Conservation (phyloP, 768 basidiomycete genomes). For the Megacollybia marginata region DNA sequence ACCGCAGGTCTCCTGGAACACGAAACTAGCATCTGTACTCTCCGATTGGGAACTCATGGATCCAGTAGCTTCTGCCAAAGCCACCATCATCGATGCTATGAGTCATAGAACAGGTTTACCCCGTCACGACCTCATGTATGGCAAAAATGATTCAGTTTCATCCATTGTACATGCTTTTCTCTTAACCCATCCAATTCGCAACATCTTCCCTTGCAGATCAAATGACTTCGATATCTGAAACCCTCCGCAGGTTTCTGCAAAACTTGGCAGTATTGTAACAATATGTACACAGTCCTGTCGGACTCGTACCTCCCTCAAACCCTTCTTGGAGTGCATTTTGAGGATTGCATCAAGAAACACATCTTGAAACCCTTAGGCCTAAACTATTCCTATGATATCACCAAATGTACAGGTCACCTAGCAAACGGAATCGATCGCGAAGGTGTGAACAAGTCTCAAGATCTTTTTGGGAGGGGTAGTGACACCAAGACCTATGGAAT, state of each 20-base stretch:
- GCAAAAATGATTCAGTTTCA: too few relatives aligned
- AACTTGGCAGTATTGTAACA: too few relatives aligned
- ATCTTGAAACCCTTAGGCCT: conserved; percentile 22
- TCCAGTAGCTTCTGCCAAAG: too few relatives aligned
- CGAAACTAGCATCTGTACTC: conserved; percentile 17
- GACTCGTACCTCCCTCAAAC: too few relatives aligned
- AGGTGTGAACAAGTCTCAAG: too few relatives aligned
- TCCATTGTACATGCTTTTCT: too few relatives aligned
- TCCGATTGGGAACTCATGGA: conserved; percentile 12
- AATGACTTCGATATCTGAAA: conserved; percentile 11
- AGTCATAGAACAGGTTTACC: too few relatives aligned
- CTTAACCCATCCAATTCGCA: not conserved
- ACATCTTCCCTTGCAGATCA: too few relatives aligned
- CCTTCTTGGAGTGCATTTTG: too few relatives aligned
- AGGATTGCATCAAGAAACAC: conserved; percentile 21
- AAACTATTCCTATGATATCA: conserved; percentile 18
- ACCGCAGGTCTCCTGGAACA: conserved; percentile 14
- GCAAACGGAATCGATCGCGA: conserved; percentile 20
- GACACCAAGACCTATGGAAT: conserved; percentile 6
- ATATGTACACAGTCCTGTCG: too few relatives aligned
- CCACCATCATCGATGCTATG: too few relatives aligned
- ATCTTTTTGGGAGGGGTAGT: too few relatives aligned
- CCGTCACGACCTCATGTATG: conserved; percentile 14
- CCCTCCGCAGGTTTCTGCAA: conserved; percentile 23
- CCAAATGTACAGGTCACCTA: conserved; percentile 18